Evolutionary conservation across 2,329 filamentous ascomycete genomes (phyloP), one percentile per base, ranked within the genome.

Genomic region (Emmonsiellopsis sp.): DNA sequence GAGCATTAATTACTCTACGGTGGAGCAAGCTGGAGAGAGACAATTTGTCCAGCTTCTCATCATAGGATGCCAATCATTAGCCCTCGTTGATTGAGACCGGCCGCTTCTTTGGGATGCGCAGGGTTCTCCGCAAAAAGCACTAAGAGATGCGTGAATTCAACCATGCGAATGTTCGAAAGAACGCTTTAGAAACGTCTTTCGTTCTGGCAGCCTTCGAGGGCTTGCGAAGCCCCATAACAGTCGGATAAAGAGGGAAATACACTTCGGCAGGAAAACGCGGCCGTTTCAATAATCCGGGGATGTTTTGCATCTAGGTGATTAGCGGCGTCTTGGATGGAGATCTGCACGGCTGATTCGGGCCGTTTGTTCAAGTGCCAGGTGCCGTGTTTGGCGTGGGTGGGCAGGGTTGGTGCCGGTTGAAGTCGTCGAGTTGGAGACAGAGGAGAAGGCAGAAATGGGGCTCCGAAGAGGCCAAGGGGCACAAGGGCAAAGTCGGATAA

Each of bases 81-180:
- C 2, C 42, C 10, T 3, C 42, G 13, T 21, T 27, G 4, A 40
- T 40, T 14, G 37, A 14, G 37, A 44, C 21, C 21, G 5, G 21
- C 21, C 21, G 5, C 5, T 27, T 27, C 21, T 27, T 27, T 27
- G 21, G 21, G 21, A 27, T 27, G 21, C 21, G 21, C 42, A 44
- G 17, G 42, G 42, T 49, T 49, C 47, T 49, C 47, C 47, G 31
- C 47, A 49, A 49, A 49, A 13, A 5, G 21, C 32, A 37, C 47
- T 31, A 34, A 10, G 6, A 33, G 13, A 48, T 32, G 33, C 32
- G 17, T 7, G 10, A 33, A 21, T 27, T 48, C 21, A 27, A 27
- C 21, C 21, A 27, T 27, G 21, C 6, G 17, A 31, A 14, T 9
- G 21, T 31, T 48, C 14, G 17, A 31, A 11, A 48, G 8, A 34